Conservation (phyloP, 768 basidiomycete species). For the Collybiopsis luxurians region DNA sequence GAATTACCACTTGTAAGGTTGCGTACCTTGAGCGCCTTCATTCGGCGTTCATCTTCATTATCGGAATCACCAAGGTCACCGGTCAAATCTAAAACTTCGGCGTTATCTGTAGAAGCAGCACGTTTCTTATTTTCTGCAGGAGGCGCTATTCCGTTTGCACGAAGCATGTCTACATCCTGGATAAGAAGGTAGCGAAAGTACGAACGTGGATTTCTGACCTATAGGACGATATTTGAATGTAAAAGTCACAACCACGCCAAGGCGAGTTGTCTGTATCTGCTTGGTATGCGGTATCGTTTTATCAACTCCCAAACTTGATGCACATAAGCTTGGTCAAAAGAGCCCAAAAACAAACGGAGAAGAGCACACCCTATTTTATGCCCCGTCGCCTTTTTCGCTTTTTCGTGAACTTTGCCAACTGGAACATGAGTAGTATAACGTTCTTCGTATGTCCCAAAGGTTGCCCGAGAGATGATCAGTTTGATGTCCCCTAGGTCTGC, state of each 20-base stretch:
- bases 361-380: not conserved
- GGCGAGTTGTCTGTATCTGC: not conserved
- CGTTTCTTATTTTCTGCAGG: not conserved
- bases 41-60: not conserved
- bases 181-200: not conserved
- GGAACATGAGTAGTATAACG: not conserved
- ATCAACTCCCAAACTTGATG: not conserved
- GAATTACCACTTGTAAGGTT: not conserved
- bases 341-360: not conserved
- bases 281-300: not conserved
- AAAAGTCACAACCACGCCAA: not conserved
- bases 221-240: conserved; percentile 4
- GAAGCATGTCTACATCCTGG: not conserved
- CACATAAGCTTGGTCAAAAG: not conserved
- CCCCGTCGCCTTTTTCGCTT: not conserved
- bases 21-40: not conserved
- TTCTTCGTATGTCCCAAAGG: not conserved
- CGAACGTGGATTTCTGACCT: not conserved
- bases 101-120: not conserved
- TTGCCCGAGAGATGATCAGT: not conserved
- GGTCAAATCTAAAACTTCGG: not conserved
- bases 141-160: not conserved
- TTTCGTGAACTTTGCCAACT: not conserved
- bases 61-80: not conserved
- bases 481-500: not conserved